Base-by-base conservation (phyloP, 768 basidiomycete species). In the Tremella mesenterica region DNA sequence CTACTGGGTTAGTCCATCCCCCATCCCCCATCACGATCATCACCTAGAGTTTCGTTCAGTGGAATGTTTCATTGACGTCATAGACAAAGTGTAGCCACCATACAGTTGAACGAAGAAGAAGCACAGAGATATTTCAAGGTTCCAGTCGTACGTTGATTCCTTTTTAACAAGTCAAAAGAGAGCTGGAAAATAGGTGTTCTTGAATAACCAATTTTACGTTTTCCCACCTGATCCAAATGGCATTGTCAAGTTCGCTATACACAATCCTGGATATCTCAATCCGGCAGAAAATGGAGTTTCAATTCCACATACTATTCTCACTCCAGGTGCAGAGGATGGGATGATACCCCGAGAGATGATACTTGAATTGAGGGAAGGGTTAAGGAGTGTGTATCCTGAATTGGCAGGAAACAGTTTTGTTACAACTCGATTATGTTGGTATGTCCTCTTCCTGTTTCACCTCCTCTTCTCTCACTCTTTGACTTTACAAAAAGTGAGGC, bases 391-490 rank as follows among this genome's bases (percentile, higher is more conserved):
- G 23, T 91, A 85, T 73, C 93, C 92, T 23, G 81, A 81, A 46
- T 77, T 97, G 41, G 85, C 81, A 4, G 74, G 81, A 59, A 85
- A 83, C 70, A 80, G 85, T 0, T 86, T 90, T 65, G 67, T 74
- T 27, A 76, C 76, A 6, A 92, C 90, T 10, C 75, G 92, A 54
- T 72, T 97, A 58, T 97, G 92, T 75, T 96, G 92, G 92, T 88
- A 67, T 69, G 81, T 70, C 28, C n/a, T 33, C 4, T 20, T 13
- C 9, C n/a, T 21, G 41, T 13, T 31, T 26, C 21, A 12, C 31
- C 14, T 20, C 44, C 44, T 26, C 23, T 3, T 44, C 20, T 4
- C 36, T 9, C 6, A 20, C 23, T 30, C 28, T 20, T 20, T 30
- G n/a, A n/a, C n/a, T n/a, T n/a, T n/a, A n/a, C n/a, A n/a, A n/a